These are phyloP conservation scores for Centella asiatica DNA, from an alignment of 129 eudicot genomes.

Conservation along the genomic window DNA sequence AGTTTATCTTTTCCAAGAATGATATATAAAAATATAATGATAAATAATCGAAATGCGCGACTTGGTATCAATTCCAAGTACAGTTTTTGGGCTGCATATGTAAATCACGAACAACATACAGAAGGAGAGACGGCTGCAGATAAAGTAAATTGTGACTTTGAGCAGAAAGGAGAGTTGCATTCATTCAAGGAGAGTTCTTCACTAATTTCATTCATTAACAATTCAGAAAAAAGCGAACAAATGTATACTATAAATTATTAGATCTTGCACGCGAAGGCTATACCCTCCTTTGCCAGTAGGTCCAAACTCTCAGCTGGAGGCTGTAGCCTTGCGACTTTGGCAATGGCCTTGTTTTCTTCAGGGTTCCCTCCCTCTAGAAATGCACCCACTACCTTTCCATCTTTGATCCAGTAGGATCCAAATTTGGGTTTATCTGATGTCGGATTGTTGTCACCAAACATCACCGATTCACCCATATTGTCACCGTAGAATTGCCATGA, in stretches of 20 bases:
- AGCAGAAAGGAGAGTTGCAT: too few species aligned
- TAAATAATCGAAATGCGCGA: too few species aligned
- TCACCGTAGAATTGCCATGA: slow-evolving; percentile 88
- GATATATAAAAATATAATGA: too few species aligned
- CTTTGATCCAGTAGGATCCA: slow-evolving; percentile 73
- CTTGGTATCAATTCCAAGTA: too few species aligned
- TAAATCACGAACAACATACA: too few species aligned
- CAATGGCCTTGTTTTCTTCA: slow-evolving; percentile 66
- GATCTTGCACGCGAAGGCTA: slow-evolving; percentile 44
- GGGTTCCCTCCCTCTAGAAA: slow-evolving; percentile 65
- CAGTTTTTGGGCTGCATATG: too few species aligned
- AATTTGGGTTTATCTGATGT: slow-evolving; percentile 53
- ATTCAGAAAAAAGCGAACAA: background rate
- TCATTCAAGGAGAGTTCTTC: too few species aligned
- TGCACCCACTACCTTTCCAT: slow-evolving; percentile 59
- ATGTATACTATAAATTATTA: background rate
- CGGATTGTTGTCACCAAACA: slow-evolving; percentile 50
- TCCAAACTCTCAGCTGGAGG: slow-evolving; percentile 48
- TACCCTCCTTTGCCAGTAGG: slow-evolving; percentile 46
- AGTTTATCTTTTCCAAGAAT: too few species aligned
- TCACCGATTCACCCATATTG: slow-evolving; percentile 47
- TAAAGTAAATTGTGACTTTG: too few species aligned
- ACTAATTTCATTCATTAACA: background rate
- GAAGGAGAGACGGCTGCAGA: too few species aligned
- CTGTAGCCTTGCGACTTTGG: slow-evolving; percentile 52